These are phyloP conservation scores for Calonectria fujianensis DNA, from an alignment of 2,329 filamentous ascomycete genomes.

Conservation along the genomic window DNA sequence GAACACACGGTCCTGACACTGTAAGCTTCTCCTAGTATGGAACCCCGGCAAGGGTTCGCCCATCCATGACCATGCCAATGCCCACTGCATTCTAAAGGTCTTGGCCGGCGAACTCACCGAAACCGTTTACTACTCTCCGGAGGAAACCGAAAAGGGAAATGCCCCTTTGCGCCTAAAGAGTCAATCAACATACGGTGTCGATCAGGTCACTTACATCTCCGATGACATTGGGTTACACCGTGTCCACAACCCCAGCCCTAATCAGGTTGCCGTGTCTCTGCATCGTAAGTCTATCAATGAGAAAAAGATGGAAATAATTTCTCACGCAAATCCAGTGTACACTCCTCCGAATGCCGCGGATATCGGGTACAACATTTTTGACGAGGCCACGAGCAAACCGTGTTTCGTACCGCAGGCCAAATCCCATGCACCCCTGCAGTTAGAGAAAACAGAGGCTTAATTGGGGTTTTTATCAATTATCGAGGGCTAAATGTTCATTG, in stretches of 20 bases:
- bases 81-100: slow-evolving; percentile 36
- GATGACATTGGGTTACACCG: slow-evolving; percentile 36
- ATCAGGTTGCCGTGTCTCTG: slow-evolving; percentile 30
- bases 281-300: slow-evolving; percentile 11
- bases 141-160: background rate
- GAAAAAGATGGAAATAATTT: too few relatives aligned
- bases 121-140: slow-evolving; percentile 28
- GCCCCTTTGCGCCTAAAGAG: slow-evolving; percentile 29
- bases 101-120: slow-evolving; percentile 32
- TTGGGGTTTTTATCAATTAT: too few relatives aligned
- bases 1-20: background rate
- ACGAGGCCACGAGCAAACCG: slow-evolving; percentile 29
- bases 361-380: slow-evolving; percentile 36
- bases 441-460: background rate
- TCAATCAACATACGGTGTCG: slow-evolving; percentile 20
- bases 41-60: slow-evolving; percentile 36
- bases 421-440: background rate
- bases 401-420: slow-evolving; percentile 32
- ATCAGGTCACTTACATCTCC: slow-evolving; percentile 34
- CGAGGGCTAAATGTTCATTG: too few relatives aligned
- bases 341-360: slow-evolving; percentile 34
- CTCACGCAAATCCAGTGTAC: slow-evolving; percentile 13
- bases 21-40: slow-evolving; percentile 33
- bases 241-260: slow-evolving; percentile 35
- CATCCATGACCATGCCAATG: slow-evolving; percentile 38